These are phyloP conservation scores for Boletus vinaceobasis DNA, from an alignment of 768 basidiomycete genomes.

Conservation along the genomic window DNA sequence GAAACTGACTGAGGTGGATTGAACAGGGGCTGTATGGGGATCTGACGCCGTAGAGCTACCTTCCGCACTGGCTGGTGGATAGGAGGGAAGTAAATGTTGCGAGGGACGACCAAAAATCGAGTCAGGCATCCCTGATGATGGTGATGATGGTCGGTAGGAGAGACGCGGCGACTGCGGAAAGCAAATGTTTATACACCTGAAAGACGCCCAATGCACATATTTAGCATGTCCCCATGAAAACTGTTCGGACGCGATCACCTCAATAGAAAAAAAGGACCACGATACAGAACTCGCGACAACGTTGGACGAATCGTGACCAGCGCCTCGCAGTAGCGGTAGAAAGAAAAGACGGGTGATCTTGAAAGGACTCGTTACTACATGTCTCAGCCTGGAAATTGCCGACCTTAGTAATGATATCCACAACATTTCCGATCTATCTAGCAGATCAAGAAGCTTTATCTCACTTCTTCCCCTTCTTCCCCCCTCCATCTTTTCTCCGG, in stretches of 20 bases:
- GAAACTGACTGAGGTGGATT: conserved; percentile 23
- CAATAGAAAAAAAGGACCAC: background rate
- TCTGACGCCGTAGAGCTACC: background rate
- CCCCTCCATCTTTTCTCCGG: background rate
- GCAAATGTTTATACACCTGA: background rate
- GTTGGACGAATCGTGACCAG: background rate
- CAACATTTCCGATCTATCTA: background rate
- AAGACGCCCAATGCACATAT: conserved; percentile 11
- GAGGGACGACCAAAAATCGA: conserved; percentile 30
- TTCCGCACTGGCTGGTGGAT: background rate
- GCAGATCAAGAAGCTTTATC: background rate
- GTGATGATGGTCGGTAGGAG: conserved; percentile 8
- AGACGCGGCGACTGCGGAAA: conserved; percentile 12
- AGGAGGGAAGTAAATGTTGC: conserved; percentile 22
- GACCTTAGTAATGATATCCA: background rate
- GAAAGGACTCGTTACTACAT: too few relatives aligned
- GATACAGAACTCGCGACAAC: background rate
- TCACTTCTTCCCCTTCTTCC: background rate
- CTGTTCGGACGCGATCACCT: conserved; percentile 13
- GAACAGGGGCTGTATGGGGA: conserved; percentile 13
- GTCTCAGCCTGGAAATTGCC: conserved; percentile 11
- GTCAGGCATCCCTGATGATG: conserved; percentile 19
- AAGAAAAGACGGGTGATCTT: background rate
- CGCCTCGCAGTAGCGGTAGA: background rate
- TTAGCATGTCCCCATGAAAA: conserved; percentile 12